A percentile compares a stretch with the other conserved stretches of the same genome.
Conservation (phyloP, 164 flowering plant genomes). For the Dillenia suffruticosa region DNA sequence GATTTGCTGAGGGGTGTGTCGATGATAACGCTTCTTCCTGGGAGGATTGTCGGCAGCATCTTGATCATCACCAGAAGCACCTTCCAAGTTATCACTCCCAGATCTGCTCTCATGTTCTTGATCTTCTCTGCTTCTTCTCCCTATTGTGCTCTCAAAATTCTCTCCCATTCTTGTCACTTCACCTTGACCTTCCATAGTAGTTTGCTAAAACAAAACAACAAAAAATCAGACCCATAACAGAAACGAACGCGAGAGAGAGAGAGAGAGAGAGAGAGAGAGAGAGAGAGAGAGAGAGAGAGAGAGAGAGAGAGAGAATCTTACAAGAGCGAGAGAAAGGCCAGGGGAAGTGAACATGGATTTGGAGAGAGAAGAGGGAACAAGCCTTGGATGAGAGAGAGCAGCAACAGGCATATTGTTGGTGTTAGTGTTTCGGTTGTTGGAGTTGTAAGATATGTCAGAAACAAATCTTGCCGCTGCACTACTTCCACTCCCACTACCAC, state of each 20-base stretch:
- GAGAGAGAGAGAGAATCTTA: constrained; percentile 17
- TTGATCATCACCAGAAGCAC: constrained; percentile 81
- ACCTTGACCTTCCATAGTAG: constrained; percentile 64
- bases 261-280: background rate
- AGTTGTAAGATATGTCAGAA: constrained; percentile 48
- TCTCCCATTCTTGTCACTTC: constrained; percentile 49
- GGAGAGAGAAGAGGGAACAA: constrained; percentile 42
- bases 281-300: constrained; percentile 3
- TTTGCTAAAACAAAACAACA: constrained; percentile 40
- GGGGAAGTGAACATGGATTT: constrained; percentile 87
- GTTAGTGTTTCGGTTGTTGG: too few species aligned
- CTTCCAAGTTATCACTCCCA: constrained; percentile 91
- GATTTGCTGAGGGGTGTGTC: constrained; percentile 99
- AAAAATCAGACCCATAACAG: constrained; percentile 2
- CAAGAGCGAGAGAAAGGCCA: constrained; percentile 95
- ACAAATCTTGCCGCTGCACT: constrained; percentile 38
- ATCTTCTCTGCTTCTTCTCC: constrained; percentile 63
- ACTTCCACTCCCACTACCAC: constrained; percentile 10
- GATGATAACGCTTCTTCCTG: constrained; percentile 86
- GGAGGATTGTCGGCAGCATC: constrained; percentile 76
- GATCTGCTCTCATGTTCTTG: constrained; percentile 90
- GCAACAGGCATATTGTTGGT: constrained; percentile 51
- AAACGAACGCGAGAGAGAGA: background rate
- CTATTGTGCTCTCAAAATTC: constrained; percentile 24
- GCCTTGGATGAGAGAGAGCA: constrained; percentile 54